Base-by-base conservation (phyloP, 345 rosid species). In the Hypericum androsaemum region DNA sequence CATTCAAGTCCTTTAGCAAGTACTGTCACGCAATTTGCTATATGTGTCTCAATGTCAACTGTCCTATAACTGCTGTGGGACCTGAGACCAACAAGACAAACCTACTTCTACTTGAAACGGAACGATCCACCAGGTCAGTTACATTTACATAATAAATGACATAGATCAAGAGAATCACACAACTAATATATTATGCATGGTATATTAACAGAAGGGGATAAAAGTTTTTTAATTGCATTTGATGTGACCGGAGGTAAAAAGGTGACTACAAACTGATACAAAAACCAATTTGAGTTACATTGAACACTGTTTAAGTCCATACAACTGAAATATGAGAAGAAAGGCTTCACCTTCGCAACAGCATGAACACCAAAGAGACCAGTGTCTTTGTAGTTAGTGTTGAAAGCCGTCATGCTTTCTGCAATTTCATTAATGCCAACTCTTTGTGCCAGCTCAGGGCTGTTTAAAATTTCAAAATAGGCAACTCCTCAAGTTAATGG, bases 321-420 rank as follows among this genome's bases (percentile, higher is more conserved):
- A n/a, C 14, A 9, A 12, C n/a, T 10, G 14, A n/a, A 12, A 12
- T 3, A 43, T 43, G 45, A 15, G 14, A 16, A 12, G 7, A 42
- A 54, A 22, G 14, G 37, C 44, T 62, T 76, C 69, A 92, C 98
- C 97, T 94, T 83, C 0, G 99, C 94, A 69, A 94, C 81, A 53
- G 97, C 99, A 74, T 94, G 88, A 57, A 94, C 78, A 50, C 99
- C 99, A 47, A 94, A 94, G 7, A 94, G 84, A 48, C 99, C 99
- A 53, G 95, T 94, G 72, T 94, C 99, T 61, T 86, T 94, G 66
- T 94, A 94, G 83, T 94, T 94, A 70, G 97, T 94, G 66, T 94
- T 94, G 71, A 94, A 94, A 41, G 99, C 89, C 97, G 86, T 88
- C 76, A 88, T 77, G 66, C 89, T 88, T 72, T 94, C 99, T 0